phyloP scores from a whole-genome alignment of 176 grass and related monocot genomes.

The Triticum dicoccoides region DNA sequence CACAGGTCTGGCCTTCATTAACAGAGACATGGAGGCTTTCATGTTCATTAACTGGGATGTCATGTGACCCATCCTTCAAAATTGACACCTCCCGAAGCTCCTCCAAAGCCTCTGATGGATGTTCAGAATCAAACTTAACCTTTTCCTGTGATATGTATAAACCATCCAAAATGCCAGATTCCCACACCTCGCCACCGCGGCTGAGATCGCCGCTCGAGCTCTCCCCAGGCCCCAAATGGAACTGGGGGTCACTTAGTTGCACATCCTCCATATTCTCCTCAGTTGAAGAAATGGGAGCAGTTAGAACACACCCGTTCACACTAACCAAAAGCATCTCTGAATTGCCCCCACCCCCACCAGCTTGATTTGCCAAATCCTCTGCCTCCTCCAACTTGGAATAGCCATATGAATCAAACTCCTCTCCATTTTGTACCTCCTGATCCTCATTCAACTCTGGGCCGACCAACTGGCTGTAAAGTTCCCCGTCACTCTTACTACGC shows the following conservation, averaged over 20 bases:
- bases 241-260: constrained; percentile 77
- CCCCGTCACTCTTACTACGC: constrained; percentile 52
- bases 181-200: constrained; percentile 70
- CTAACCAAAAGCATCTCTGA: constrained; percentile 94
- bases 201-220: constrained; percentile 70
- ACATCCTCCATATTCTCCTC: constrained; percentile 58
- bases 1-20: constrained; percentile 27
- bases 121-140: constrained; percentile 35
- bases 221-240: constrained; percentile 92
- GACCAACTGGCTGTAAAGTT: constrained; percentile 38
- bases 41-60: constrained; percentile 25
- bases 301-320: constrained; percentile 93
- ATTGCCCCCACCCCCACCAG: constrained; percentile 41
- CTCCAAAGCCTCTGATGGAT: constrained; percentile 8
- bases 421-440: constrained; percentile 22
- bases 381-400: constrained; percentile 71
- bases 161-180: constrained; percentile 62
- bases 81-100: constrained; percentile 15
- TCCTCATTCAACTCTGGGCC: constrained; percentile 36
- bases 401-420: constrained; percentile 52
- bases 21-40: constrained; percentile 23
- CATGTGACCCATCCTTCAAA: constrained; percentile 20
- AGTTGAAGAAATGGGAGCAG: constrained; percentile 73
- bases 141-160: constrained; percentile 53
- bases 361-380: constrained; percentile 52